phyloP scores from a whole-genome alignment of 805 yeast species.

The Metschnikowia hibisci region DNA sequence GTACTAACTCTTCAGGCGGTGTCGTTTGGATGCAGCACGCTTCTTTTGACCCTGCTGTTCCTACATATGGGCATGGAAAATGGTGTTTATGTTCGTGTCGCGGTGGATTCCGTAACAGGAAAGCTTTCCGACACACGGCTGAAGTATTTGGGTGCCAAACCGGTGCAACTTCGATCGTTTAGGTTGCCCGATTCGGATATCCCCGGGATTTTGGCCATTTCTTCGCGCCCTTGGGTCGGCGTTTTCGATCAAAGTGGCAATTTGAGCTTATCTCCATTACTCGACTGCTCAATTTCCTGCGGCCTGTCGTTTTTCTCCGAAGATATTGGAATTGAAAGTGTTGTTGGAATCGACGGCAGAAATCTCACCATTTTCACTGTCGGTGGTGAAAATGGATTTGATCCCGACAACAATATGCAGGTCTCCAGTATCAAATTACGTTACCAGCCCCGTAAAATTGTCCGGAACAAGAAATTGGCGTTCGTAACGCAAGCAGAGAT shows the following conservation, averaged over 20 bases:
- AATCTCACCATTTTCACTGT: slow-evolving; percentile 54
- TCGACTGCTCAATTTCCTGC: slow-evolving; percentile 37
- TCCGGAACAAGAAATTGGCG: slow-evolving; percentile 19
- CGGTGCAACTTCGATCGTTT: slow-evolving; percentile 48
- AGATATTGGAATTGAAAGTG: slow-evolving; percentile 56
- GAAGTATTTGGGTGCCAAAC: slow-evolving; percentile 68
- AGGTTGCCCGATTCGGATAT: slow-evolving; percentile 19
- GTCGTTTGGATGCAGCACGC: slow-evolving; percentile 40
- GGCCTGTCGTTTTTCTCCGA: slow-evolving; percentile 59
- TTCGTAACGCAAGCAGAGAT: slow-evolving; percentile 48
- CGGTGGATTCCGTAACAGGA: slow-evolving; percentile 58
- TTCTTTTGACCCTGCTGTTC: slow-evolving; percentile 27
- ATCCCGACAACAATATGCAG: slow-evolving; percentile 25
- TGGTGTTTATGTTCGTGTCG: slow-evolving; percentile 71
- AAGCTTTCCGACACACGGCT: slow-evolving; percentile 56
- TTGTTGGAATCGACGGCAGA: slow-evolving; percentile 56
- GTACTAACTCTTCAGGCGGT: slow-evolving; percentile 62
- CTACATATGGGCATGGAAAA: slow-evolving; percentile 80
- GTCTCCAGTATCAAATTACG: slow-evolving; percentile 38
- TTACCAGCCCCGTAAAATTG: slow-evolving; percentile 49
- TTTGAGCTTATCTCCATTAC: slow-evolving; percentile 46
- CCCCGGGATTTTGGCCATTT: slow-evolving; percentile 44
- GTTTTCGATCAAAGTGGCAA: slow-evolving; percentile 29
- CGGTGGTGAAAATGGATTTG: slow-evolving; percentile 34
- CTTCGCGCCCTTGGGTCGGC: slow-evolving; percentile 56